Evolutionary conservation across 805 yeast genomes (phyloP).

Genomic region (Cyberlindnera xylosilytica): DNA sequence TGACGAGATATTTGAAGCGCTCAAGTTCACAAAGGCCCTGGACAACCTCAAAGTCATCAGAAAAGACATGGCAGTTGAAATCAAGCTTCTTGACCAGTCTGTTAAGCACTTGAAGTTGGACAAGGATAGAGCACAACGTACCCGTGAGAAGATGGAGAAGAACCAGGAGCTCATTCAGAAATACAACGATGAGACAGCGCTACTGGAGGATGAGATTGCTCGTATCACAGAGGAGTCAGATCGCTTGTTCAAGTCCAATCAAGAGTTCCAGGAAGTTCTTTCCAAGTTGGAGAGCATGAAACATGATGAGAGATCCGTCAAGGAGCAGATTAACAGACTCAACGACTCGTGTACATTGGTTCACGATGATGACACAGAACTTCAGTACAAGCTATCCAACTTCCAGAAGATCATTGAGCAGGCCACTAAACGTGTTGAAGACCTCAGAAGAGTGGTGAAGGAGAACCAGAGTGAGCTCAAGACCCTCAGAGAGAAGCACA

Average conservation of each 20-base stretch:
- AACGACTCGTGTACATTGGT: slow-evolving; percentile 43
- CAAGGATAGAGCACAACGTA: slow-evolving; percentile 63
- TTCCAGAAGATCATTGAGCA: slow-evolving; percentile 34
- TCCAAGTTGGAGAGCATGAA: slow-evolving; percentile 58
- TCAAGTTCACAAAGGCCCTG: slow-evolving; percentile 86
- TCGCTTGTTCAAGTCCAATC: slow-evolving; percentile 67
- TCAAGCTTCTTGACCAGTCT: slow-evolving; percentile 71
- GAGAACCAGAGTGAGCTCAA: slow-evolving; percentile 26
- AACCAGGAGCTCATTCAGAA: slow-evolving; percentile 42
- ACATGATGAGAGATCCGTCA: slow-evolving; percentile 42
- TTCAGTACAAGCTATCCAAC: slow-evolving; percentile 38
- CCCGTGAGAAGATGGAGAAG: slow-evolving; percentile 43
- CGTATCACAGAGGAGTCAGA: slow-evolving; percentile 57
- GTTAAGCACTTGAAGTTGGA: slow-evolving; percentile 77
- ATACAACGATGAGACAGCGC: slow-evolving; percentile 46
- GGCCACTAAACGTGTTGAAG: slow-evolving; percentile 29
- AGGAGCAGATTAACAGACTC: slow-evolving; percentile 52
- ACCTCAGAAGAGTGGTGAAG: slow-evolving; percentile 24
- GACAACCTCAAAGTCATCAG: slow-evolving; percentile 73
- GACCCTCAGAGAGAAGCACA: slow-evolving; percentile 31
- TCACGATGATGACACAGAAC: slow-evolving; percentile 39
- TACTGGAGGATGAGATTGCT: slow-evolving; percentile 47
- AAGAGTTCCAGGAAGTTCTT: slow-evolving; percentile 71
- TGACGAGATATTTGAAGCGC: slow-evolving; percentile 95
- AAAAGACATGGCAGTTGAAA: slow-evolving; percentile 74